phyloP scores from a whole-genome alignment of 2,329 filamentous ascomycete species.

The Hypoxylon rubiginosum region DNA sequence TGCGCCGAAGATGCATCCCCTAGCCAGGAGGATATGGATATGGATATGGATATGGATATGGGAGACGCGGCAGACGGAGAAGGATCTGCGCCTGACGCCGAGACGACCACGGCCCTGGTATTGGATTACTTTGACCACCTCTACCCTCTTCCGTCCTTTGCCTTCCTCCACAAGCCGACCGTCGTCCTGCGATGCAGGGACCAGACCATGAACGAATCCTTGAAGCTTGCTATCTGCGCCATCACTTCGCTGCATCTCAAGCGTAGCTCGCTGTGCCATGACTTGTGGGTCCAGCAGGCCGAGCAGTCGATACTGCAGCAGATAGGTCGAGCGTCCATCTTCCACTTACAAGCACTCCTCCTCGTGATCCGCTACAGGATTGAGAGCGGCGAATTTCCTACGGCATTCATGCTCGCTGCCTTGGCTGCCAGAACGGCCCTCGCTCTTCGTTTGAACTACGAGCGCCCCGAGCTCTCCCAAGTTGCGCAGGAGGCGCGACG shows the following conservation, averaged over 20 bases:
- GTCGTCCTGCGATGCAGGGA: conserved; percentile 50
- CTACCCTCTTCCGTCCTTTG: conserved; percentile 53
- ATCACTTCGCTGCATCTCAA: conserved; percentile 51
- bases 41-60: conserved; percentile 28
- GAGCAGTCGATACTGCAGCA: conserved; percentile 52
- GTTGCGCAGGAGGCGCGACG: conserved; percentile 56
- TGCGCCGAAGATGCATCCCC: conserved; percentile 9
- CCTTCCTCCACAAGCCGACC: conserved; percentile 54
- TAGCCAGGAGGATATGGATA: conserved; percentile 22
- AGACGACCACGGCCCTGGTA: conserved; percentile 42
- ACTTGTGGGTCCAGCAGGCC: conserved; percentile 50
- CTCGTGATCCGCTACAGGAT: conserved; percentile 52
- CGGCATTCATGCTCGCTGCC: conserved; percentile 55
- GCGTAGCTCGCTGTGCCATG: conserved; percentile 42
- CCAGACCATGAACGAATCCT: conserved; percentile 49
- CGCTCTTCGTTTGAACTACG: conserved; percentile 58
- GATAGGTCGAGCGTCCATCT: conserved; percentile 52
- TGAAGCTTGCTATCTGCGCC: conserved; percentile 53
- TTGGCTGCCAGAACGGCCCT: conserved; percentile 55
- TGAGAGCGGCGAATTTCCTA: conserved; percentile 51
- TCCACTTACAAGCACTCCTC: conserved; percentile 52
- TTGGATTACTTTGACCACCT: conserved; percentile 51
- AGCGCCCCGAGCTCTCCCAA: conserved; percentile 52
- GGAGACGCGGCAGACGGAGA: conserved; percentile 22
- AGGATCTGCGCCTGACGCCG: conserved; percentile 30